phyloP scores from a whole-genome alignment of 164 flowering plant genomes.

The Stephania cephalantha region DNA sequence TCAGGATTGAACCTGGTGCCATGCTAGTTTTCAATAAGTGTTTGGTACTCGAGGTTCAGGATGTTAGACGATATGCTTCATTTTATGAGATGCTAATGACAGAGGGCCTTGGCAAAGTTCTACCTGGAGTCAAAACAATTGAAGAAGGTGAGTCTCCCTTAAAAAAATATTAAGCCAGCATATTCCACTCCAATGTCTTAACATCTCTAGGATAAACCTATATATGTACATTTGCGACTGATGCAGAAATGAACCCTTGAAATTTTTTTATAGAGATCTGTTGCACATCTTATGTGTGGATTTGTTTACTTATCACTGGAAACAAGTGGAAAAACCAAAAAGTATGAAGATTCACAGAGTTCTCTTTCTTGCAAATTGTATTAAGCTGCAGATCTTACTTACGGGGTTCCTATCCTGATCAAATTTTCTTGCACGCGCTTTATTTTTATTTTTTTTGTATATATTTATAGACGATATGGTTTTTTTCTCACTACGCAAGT shows the following conservation, averaged over 20 bases:
- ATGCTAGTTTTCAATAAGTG: constrained; percentile 64
- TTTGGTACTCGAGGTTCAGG: constrained; percentile 61
- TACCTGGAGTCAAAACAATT: constrained; percentile 65
- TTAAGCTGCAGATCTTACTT: too few species aligned
- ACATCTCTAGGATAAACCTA: not conserved
- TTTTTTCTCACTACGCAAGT: too few species aligned
- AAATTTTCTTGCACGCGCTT: too few species aligned
- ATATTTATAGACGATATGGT: too few species aligned
- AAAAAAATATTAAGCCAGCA: not conserved
- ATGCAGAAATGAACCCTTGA: not conserved
- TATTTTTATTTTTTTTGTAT: too few species aligned
- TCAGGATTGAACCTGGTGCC: constrained; percentile 54
- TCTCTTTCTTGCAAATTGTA: too few species aligned
- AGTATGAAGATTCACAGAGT: too few species aligned
- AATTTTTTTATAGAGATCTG: too few species aligned
- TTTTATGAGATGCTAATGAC: constrained; percentile 66
- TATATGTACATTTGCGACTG: not conserved
- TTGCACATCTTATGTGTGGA: too few species aligned
- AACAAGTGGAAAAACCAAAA: too few species aligned
- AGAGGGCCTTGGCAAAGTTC: constrained; percentile 53
- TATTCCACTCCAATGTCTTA: not conserved
- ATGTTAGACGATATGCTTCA: constrained; percentile 50
- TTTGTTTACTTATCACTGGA: too few species aligned
- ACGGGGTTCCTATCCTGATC: too few species aligned
- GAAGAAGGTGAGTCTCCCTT: constrained; percentile 53